Conservation (phyloP, 163 green algal genomes). For the Chlamydomonas reinhardtii region DNA sequence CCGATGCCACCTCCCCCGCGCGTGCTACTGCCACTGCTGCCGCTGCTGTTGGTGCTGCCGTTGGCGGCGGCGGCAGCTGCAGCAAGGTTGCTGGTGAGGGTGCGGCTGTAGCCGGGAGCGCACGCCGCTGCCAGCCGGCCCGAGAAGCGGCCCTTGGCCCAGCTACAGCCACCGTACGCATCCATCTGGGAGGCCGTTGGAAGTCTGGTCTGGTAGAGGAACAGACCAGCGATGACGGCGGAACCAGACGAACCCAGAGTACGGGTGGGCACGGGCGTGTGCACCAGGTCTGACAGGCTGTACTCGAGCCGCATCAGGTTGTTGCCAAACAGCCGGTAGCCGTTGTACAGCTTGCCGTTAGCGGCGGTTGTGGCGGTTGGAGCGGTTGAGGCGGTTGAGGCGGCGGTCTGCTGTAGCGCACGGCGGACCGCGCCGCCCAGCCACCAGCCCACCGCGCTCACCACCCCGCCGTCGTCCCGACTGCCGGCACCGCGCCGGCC, state of each 20-base stretch:
- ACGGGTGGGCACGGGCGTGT: not conserved
- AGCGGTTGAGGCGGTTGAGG: too few relatives aligned
- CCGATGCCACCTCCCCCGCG: not conserved
- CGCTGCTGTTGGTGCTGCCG: not conserved
- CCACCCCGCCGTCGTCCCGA: too few relatives aligned
- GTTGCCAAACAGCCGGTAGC: not conserved
- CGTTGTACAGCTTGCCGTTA: not conserved
- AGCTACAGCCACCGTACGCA: not conserved
- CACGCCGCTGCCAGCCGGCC: conserved; percentile 1
- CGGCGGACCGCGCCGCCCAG: not conserved
- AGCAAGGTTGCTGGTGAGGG: not conserved
- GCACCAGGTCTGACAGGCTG: too few relatives aligned
- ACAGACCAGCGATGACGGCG: not conserved
- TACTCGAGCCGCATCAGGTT: not conserved
- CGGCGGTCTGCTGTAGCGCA: not conserved
- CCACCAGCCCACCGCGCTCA: too few relatives aligned
- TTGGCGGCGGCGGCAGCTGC: too few relatives aligned
- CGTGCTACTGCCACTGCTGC: not conserved
- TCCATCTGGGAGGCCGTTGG: not conserved
- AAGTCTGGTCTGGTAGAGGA: conserved; percentile 13
- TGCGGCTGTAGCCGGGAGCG: not conserved
- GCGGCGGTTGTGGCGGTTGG: not conserved
- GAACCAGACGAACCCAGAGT: not conserved
- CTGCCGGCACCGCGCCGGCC: too few relatives aligned
- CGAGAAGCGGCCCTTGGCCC: not conserved